Conservation (phyloP, 148 eudicot genomes). For the Cornus controversa region DNA sequence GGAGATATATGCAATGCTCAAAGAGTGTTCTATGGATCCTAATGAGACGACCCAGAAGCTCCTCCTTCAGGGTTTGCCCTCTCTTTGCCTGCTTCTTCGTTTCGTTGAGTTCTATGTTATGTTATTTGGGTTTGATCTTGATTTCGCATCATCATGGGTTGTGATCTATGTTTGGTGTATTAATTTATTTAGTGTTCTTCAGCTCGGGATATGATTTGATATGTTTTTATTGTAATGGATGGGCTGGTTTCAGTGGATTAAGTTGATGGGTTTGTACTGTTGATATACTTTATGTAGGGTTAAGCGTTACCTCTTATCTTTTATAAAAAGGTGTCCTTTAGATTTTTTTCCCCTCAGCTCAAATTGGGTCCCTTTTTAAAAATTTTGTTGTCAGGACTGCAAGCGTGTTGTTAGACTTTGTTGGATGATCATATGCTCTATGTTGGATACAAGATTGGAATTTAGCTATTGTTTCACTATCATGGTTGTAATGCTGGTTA, state of each 20-base stretch:
- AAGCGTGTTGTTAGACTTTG: neutral
- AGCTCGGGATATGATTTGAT: neutral
- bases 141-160: neutral
- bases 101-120: neutral
- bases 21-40: slow-evolving; percentile 52
- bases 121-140: neutral
- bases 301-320: neutral
- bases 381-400: neutral
- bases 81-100: slow-evolving; percentile 3
- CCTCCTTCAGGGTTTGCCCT: slow-evolving; percentile 31
- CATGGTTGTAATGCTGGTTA: neutral
- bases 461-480: neutral
- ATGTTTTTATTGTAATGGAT: neutral
- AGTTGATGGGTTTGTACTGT: neutral
- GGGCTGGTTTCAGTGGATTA: neutral
- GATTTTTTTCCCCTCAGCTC: neutral
- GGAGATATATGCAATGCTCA: slow-evolving; percentile 47
- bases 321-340: neutral
- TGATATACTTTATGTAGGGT: neutral
- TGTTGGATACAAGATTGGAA: neutral
- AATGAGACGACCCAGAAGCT: slow-evolving; percentile 49
- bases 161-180: slow-evolving; percentile 13
- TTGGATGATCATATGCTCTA: neutral
- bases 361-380: neutral
- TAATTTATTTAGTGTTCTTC: neutral